These are phyloP conservation scores for Moricandia arvensis DNA, from an alignment of 345 rosid genomes.

Conservation along the genomic window DNA sequence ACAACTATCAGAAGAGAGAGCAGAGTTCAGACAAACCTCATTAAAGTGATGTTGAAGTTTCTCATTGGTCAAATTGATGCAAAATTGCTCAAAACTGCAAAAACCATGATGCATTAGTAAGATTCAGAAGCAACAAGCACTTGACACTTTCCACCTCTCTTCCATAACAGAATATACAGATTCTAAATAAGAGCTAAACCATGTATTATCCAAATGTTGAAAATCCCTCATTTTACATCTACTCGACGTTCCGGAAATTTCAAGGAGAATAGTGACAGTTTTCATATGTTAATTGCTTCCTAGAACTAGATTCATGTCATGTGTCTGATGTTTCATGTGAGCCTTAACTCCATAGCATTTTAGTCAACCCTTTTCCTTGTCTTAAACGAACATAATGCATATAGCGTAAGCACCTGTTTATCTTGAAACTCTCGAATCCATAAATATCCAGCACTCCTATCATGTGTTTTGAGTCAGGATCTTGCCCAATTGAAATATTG, in stretches of 20 bases:
- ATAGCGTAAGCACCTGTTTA: slow-evolving; percentile 85
- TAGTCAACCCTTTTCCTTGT: slow-evolving; percentile 16
- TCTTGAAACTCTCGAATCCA: slow-evolving; percentile 99
- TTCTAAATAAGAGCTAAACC: background rate
- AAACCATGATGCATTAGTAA: background rate
- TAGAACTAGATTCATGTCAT: background rate
- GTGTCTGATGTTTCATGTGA: slow-evolving; percentile 22
- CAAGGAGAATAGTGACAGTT: background rate
- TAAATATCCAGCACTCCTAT: slow-evolving; percentile 61
- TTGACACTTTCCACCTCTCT: background rate
- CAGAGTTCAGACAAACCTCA: slow-evolving; percentile 56
- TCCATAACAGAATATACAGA: too few species aligned
- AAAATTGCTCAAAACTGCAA: slow-evolving; percentile 97
- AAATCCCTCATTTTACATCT: background rate
- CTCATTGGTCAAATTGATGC: slow-evolving; percentile 98
- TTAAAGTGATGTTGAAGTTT: slow-evolving; percentile 98
- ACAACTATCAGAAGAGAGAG: slow-evolving; percentile 11
- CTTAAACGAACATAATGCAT: slow-evolving; percentile 42
- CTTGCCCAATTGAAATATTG: background rate
- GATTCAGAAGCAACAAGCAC: background rate
- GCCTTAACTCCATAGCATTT: background rate
- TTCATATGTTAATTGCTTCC: background rate
- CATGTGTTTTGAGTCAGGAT: background rate
- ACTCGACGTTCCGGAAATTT: background rate
- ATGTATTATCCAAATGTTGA: background rate